Base-by-base conservation (phyloP, 306 rosid genomes). In the Cucurbita pepo region DNA sequence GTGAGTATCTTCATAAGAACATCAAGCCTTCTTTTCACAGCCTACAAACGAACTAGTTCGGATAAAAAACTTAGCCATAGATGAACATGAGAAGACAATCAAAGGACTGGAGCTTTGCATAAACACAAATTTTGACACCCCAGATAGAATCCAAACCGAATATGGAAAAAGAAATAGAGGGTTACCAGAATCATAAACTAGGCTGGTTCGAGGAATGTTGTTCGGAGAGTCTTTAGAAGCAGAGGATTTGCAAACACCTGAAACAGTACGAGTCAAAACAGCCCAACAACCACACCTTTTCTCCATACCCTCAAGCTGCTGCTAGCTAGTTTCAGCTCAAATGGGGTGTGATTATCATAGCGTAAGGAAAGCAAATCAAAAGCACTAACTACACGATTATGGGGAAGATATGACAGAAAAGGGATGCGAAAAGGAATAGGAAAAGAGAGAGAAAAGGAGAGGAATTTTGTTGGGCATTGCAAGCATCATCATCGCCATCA, bases 401-500 rank as follows among this genome's bases (percentile, higher is more conserved):
- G 71, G 36, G 70, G 75, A 75, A 67, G 45, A 47, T 55, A 40
- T 71, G 73, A 78, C 51, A 37, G 67, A 34, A 37, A 45, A 57
- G 62, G 67, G 14, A 73, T 37, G 40, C 25, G 75, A 44, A 34
- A 15, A 14, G 41, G 61, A 64, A 57, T 40, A 41, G 41, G 25
- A 59, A 45, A 58, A 69, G 72, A 38, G 69, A 74, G 57, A 59
- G 74, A 25, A 76, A 67, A 76, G 73, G 55, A 71, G 10, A 13
- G 66, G 76, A 48, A 72, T 60, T 47, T 76, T 72, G 56, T 66
- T 79, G 78, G 88, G 79, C 90, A 92, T 84, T 87, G 83, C 85
- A 90, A 87, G 91, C 90, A 89, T 89, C 94, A 90, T 88, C 95
- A 72, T 72, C 65, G 16, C 48, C 93, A 90, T 88, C 95, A 72